A percentile compares a stretch with the other conserved stretches of the same genome.
These are phyloP conservation scores for Linderina pennispora DNA, from an alignment of 192 early-diverging fungal genomes.

Conservation along the genomic window DNA sequence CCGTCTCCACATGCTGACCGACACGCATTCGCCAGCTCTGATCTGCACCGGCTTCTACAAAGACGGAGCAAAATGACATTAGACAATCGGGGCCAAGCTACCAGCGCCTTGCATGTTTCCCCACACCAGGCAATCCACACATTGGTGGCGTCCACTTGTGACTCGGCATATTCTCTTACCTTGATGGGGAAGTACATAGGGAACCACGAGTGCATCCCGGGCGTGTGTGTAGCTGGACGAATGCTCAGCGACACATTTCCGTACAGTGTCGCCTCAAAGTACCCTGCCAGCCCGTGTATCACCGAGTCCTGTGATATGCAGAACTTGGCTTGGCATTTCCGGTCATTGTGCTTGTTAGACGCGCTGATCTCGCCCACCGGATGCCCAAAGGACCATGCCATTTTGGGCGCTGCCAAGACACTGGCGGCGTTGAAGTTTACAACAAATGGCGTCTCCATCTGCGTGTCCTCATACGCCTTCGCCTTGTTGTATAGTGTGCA, in stretches of 20 bases:
- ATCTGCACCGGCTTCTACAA: conserved; percentile 65
- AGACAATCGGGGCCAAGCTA: no score
- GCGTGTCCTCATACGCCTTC: conserved; percentile 51
- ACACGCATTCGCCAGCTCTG: conserved; percentile 51
- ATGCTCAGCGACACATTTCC: conserved; percentile 75
- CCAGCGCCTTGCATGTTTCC: no score
- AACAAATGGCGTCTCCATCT: conserved; percentile 94
- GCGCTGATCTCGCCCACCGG: conserved; percentile 35
- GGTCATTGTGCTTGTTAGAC: conserved; percentile 69
- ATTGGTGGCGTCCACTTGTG: no score
- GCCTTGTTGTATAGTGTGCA: conserved; percentile 75
- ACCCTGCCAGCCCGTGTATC: conserved; percentile 93
- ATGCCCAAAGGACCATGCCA: conserved; percentile 81
- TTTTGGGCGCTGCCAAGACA: conserved; percentile 60
- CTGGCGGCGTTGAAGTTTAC: conserved; percentile 84
- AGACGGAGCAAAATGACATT: conserved; percentile 3
- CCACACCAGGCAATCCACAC: no score
- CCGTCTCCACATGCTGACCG: conserved; percentile 80
- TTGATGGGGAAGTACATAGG: conserved; percentile 92
- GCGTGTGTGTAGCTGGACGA: conserved; percentile 77
- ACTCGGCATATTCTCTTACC: no score
- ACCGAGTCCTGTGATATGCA: conserved; percentile 48
- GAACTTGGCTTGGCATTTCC: conserved; percentile 56
- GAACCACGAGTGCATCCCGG: conserved; percentile 98
- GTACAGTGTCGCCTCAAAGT: conserved; percentile 92